Base-by-base conservation (phyloP, 768 basidiomycete genomes). In the Tricholoma flavovirens region DNA sequence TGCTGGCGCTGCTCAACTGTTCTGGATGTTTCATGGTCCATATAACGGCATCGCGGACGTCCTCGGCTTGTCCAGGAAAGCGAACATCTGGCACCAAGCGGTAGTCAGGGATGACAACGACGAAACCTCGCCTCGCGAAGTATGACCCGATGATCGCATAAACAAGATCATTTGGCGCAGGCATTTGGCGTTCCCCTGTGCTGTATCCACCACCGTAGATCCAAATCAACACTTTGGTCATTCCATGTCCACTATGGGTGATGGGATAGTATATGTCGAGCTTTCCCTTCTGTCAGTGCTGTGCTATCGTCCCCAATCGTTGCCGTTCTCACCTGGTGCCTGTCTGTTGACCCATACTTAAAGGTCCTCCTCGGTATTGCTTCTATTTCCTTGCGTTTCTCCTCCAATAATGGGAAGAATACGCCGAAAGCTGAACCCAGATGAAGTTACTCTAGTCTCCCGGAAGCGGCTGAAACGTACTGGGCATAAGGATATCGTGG, bases 81-180 rank as follows among this genome's bases (percentile, higher is more conserved):
- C 66, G 72, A 55, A 76, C 77, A 29, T 77, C 63, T 5, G 86
- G 86, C 4, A 78, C 78, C 38, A 88, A 77, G 0, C 84, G 81
- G 60, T 88, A 88, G 69, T 88, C 84, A 0, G 86, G 77, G 59
- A 88, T 82, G 60, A 87, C 70, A n/a, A 80, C 80, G 59, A 86
- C 58, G 68, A 84, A 78, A 0, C 86, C 86, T 14, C 67, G 73
- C 8, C 73, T 71, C 0, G 86, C 82, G 67, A 82, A 88, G 72
- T 80, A 88, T 3, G 83, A 70, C 0, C 80, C 86, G 7, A 87
- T 60, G 56, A 77, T 78, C n/a, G 74, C 72, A 62, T 86, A 87
- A 9, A 67, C 72, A 48, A 86, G 74, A 43, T 80, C 77, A 43
- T 72, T 72, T 0, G 83, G 77, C 8, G 75, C 68, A 1, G 76